Conservation (phyloP, 139 green algal species). For the Chlamydomonas sp. region DNA sequence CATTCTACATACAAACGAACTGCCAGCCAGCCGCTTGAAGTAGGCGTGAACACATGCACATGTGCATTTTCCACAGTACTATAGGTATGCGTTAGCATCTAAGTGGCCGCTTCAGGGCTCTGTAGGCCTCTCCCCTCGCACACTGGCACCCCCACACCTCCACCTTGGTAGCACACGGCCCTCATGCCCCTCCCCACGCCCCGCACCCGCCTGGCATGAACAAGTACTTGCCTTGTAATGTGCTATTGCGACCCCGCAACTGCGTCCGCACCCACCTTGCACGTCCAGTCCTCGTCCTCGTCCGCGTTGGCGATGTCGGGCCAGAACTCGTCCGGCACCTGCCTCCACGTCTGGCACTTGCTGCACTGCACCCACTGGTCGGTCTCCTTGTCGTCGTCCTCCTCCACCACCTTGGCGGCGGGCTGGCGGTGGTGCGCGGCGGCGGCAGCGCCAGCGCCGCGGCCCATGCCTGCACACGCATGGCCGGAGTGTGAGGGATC, state of each 20-base stretch:
- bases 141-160: not conserved
- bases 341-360: slow-evolving; percentile 36
- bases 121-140: not conserved
- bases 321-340: slow-evolving; percentile 54
- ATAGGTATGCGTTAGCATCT: too few species aligned
- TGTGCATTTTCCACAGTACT: too few species aligned
- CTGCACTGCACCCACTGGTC: slow-evolving; percentile 49
- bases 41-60: too few species aligned
- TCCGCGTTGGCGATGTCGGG: slow-evolving; percentile 38
- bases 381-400: slow-evolving; percentile 2
- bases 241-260: not conserved
- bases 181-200: not conserved
- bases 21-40: too few species aligned
- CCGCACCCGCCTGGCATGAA: not conserved
- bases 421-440: too few species aligned
- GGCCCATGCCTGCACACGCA: too few species aligned
- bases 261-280: slow-evolving; percentile 26
- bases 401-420: not conserved
- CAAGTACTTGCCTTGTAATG: too few species aligned
- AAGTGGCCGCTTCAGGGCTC: too few species aligned
- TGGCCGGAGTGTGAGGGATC: too few species aligned
- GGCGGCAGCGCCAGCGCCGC: too few species aligned
- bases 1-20: too few species aligned
- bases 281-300: slow-evolving; percentile 50
- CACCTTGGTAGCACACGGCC: too few species aligned